Evolutionary conservation across 2,329 filamentous ascomycete species (phyloP).

Genomic region (Calonectria henricotiae): DNA sequence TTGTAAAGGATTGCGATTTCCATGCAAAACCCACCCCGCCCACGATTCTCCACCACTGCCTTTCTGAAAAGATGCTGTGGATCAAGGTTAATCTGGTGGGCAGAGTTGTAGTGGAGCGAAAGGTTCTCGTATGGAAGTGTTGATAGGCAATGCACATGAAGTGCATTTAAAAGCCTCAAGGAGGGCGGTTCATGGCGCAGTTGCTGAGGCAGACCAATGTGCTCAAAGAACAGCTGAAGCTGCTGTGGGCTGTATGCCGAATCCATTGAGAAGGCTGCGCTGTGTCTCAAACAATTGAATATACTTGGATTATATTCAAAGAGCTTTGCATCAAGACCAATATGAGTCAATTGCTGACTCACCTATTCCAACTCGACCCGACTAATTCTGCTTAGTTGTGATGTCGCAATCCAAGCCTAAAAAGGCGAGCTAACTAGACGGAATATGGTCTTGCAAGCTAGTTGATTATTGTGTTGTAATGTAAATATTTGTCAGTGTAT

Average conservation of each 20-base stretch:
- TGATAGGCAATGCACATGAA: slow-evolving; percentile 45
- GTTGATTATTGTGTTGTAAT: background rate
- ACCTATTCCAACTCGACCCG: slow-evolving; percentile 22
- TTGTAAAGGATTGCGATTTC: slow-evolving; percentile 72
- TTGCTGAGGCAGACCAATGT: slow-evolving; percentile 35
- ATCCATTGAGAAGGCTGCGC: slow-evolving; percentile 26
- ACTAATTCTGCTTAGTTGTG: background rate
- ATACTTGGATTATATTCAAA: background rate
- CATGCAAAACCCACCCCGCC: slow-evolving; percentile 75
- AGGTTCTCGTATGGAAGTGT: slow-evolving; percentile 73
- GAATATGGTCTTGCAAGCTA: background rate
- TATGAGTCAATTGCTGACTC: slow-evolving; percentile 36
- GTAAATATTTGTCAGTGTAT: background rate
- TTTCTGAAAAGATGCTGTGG: slow-evolving; percentile 67
- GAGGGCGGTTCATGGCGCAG: slow-evolving; percentile 35
- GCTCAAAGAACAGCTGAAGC: slow-evolving; percentile 38
- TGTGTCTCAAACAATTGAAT: background rate
- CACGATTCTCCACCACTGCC: slow-evolving; percentile 61
- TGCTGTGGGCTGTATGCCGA: slow-evolving; percentile 43
- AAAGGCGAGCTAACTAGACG: slow-evolving; percentile 25
- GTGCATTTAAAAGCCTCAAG: slow-evolving; percentile 39
- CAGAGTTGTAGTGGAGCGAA: slow-evolving; percentile 67
- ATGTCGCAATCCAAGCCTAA: slow-evolving; percentile 37
- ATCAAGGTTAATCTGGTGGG: slow-evolving; percentile 62
- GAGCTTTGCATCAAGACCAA: background rate